Evolutionary conservation across 768 basidiomycete genomes (phyloP).

Genomic region (Hypholoma sublateritium): DNA sequence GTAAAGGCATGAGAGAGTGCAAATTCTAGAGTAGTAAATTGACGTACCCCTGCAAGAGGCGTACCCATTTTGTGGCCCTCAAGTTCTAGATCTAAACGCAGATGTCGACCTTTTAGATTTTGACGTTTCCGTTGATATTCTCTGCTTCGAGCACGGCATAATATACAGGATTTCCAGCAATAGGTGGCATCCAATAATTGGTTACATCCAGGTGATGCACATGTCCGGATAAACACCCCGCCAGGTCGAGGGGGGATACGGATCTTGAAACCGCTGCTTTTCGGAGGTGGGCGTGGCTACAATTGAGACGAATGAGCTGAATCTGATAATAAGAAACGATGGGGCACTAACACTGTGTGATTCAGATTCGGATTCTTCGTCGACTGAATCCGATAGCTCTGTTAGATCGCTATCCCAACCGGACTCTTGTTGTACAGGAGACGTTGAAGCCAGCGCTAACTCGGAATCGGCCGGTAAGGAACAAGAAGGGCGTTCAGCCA

Average conservation of each 20-base stretch:
- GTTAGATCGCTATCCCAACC: constrained; percentile 37
- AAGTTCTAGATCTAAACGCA: constrained; percentile 20
- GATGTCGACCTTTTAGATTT: constrained; percentile 24
- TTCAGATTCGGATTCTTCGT: constrained; percentile 17
- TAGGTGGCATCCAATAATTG: constrained; percentile 29
- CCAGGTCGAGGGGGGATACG: constrained; percentile 30
- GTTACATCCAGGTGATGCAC: constrained; percentile 33
- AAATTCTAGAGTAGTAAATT: not conserved
- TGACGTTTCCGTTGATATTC: constrained; percentile 33
- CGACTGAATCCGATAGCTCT: constrained; percentile 27
- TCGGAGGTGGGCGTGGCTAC: not conserved
- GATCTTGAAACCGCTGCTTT: constrained; percentile 28
- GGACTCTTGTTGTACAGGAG: not conserved
- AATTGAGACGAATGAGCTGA: not conserved
- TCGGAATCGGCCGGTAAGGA: not conserved
- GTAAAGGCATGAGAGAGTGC: not conserved
- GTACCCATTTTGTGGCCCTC: constrained; percentile 8
- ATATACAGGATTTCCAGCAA: constrained; percentile 42
- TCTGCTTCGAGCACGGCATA: constrained; percentile 38
- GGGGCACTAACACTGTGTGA: not conserved
- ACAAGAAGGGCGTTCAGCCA: too few species aligned
- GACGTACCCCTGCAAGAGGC: constrained; percentile 9
- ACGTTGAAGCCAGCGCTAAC: not conserved
- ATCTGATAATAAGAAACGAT: not conserved
- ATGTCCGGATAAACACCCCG: constrained; percentile 15